These are phyloP conservation scores for Biscogniauxia sp. DNA, from an alignment of 2,329 filamentous ascomycete genomes.

Conservation along the genomic window DNA sequence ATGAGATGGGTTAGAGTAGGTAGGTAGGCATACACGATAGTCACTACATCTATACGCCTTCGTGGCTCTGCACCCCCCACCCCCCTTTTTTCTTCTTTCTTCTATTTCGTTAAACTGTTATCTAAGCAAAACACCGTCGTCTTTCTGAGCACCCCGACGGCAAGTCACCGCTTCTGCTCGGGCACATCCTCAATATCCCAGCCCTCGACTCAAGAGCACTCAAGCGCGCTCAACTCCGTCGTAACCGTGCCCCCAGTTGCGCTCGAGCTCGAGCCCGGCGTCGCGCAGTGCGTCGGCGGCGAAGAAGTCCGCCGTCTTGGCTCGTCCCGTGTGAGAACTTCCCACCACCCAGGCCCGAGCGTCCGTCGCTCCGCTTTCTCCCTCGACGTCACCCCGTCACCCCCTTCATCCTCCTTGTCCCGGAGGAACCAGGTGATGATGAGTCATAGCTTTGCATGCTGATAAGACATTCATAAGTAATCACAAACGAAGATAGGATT, in stretches of 20 bases:
- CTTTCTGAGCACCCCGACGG: slow-evolving; percentile 53
- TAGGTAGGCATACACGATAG: too few species aligned
- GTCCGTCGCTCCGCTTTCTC: too few species aligned
- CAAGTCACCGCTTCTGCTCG: slow-evolving; percentile 69
- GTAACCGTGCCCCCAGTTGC: slow-evolving; percentile 68
- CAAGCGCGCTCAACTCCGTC: slow-evolving; percentile 62
- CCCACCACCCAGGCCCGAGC: slow-evolving; percentile 64
- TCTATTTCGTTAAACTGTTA: too few species aligned
- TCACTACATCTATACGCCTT: too few species aligned
- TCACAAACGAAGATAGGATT: slow-evolving; percentile 67
- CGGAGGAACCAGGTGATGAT: too few species aligned
- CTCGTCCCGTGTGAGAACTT: slow-evolving; percentile 70
- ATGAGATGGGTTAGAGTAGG: too few species aligned
- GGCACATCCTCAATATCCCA: slow-evolving; percentile 60
- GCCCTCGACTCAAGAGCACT: slow-evolving; percentile 60
- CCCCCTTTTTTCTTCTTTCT: too few species aligned
- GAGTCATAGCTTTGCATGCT: slow-evolving; percentile 67
- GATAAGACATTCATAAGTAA: slow-evolving; percentile 72
- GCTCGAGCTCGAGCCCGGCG: slow-evolving; percentile 58
- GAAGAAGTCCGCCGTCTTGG: slow-evolving; percentile 66
- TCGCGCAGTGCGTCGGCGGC: slow-evolving; percentile 43
- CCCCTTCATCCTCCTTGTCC: too few species aligned
- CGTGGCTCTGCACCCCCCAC: too few species aligned
- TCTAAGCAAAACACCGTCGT: neutral
- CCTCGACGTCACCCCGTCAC: too few species aligned